phyloP scores from a whole-genome alignment of 1,139 yeast genomes.

The Magnusiomyces sp. region DNA sequence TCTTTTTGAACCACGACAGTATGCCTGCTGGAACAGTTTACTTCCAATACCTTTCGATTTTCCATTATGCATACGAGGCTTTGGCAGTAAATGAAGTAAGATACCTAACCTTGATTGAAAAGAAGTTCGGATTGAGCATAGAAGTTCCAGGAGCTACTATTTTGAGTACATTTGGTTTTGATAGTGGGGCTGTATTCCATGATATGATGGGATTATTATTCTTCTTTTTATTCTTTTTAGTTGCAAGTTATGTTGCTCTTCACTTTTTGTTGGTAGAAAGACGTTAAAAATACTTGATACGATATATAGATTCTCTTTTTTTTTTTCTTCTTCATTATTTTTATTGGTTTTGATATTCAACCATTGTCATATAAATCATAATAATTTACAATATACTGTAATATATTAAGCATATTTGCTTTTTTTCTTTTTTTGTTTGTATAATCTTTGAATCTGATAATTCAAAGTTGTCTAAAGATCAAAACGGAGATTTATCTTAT shows the following conservation, averaged over 20 bases:
- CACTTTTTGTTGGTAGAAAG: constrained; percentile 71
- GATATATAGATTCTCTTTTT: background rate
- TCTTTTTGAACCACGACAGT: constrained; percentile 75
- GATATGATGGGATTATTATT: constrained; percentile 52
- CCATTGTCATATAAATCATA: too few relatives aligned
- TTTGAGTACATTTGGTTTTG: constrained; percentile 87
- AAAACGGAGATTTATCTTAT: too few relatives aligned
- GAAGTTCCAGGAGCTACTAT: constrained; percentile 99
- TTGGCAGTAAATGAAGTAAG: constrained; percentile 89
- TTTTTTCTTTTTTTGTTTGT: too few relatives aligned
- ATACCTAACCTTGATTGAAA: constrained; percentile 72
- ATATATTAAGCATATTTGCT: too few relatives aligned
- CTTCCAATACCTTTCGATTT: constrained; percentile 78
- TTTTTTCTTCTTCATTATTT: background rate
- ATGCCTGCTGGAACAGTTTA: constrained; percentile 64
- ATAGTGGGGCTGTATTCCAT: constrained; percentile 61
- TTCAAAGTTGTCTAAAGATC: too few relatives aligned
- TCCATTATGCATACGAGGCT: constrained; percentile 94
- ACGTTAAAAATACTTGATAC: constrained; percentile 25
- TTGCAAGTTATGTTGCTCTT: constrained; percentile 66
- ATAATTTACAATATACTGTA: too few relatives aligned
- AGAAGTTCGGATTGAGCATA: constrained; percentile 84
- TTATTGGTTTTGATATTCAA: too few relatives aligned
- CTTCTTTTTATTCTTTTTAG: constrained; percentile 41
- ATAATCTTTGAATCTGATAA: too few relatives aligned